Conservation (phyloP, 352 stramenopile species). For the Aphanomyces invadans region DNA sequence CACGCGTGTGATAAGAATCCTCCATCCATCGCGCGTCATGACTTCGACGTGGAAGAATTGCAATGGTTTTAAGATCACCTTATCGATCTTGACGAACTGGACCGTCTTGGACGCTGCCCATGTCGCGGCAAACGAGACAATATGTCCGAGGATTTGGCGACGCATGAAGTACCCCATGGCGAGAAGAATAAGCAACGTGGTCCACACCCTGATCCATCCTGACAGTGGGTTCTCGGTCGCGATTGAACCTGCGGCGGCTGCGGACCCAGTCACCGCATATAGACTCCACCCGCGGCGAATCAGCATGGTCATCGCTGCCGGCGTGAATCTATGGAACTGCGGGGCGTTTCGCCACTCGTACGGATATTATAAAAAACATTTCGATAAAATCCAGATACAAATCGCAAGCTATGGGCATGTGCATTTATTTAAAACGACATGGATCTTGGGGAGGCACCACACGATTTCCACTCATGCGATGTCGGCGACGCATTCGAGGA, state of each 20-base stretch:
- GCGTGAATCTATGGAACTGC: background rate
- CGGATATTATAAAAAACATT: no score
- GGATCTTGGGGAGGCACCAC: background rate
- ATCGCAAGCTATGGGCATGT: background rate
- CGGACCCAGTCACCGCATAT: background rate
- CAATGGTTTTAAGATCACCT: slow-evolving; percentile 1
- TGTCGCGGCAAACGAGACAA: background rate
- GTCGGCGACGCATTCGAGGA: slow-evolving; percentile 9
- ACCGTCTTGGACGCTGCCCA: background rate
- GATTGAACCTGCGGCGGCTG: background rate
- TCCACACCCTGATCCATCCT: background rate
- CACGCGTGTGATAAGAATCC: background rate
- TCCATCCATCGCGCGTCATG: background rate
- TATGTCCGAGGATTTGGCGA: background rate
- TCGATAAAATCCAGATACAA: background rate
- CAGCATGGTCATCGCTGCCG: background rate
- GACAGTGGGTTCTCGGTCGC: background rate
- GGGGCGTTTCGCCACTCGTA: background rate
- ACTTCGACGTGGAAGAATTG: slow-evolving; percentile 3
- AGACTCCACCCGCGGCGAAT: background rate
- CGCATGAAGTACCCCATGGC: background rate
- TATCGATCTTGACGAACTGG: background rate
- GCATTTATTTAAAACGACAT: no score
- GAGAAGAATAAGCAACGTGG: background rate
- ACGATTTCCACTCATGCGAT: background rate